phyloP scores from a whole-genome alignment of 495 filamentous ascomycete genomes.

The Penicillium flavigenum region DNA sequence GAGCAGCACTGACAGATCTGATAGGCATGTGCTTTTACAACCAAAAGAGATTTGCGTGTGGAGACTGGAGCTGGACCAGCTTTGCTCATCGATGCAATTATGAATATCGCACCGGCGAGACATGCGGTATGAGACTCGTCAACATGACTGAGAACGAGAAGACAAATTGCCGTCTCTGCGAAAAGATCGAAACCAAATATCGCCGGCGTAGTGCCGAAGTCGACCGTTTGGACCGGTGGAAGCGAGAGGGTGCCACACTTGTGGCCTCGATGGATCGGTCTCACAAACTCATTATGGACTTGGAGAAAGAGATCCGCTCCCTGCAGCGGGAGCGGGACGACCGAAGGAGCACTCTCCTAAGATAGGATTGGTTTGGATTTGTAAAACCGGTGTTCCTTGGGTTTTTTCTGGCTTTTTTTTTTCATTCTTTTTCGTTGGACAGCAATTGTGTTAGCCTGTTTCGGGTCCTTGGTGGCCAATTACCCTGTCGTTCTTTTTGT shows the following conservation, averaged over 20 bases:
- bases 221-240: conserved; percentile 80
- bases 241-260: conserved; percentile 64
- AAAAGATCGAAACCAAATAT: conserved; percentile 85
- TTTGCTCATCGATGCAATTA: conserved; percentile 93
- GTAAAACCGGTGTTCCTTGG: conserved; percentile 15
- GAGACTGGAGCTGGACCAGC: conserved; percentile 93
- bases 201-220: conserved; percentile 72
- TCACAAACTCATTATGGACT: conserved; percentile 57
- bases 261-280: conserved; percentile 80
- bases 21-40: conserved; percentile 61
- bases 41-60: conserved; percentile 62
- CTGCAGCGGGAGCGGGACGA: conserved; percentile 45
- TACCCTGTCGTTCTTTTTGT: conserved; percentile 18
- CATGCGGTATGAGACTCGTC: conserved; percentile 93
- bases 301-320: conserved; percentile 63
- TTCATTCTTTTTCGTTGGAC: neutral
- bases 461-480: conserved; percentile 24
- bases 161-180: conserved; percentile 77
- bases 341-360: conserved; percentile 34
- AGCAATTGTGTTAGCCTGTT: conserved; percentile 21
- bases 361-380: conserved; percentile 19
- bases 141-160: conserved; percentile 59
- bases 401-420: neutral
- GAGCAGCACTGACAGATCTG: conserved; percentile 35
- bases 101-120: conserved; percentile 97